Conservation (phyloP, 305 asterid genomes). For the Fraxinus sp. region DNA sequence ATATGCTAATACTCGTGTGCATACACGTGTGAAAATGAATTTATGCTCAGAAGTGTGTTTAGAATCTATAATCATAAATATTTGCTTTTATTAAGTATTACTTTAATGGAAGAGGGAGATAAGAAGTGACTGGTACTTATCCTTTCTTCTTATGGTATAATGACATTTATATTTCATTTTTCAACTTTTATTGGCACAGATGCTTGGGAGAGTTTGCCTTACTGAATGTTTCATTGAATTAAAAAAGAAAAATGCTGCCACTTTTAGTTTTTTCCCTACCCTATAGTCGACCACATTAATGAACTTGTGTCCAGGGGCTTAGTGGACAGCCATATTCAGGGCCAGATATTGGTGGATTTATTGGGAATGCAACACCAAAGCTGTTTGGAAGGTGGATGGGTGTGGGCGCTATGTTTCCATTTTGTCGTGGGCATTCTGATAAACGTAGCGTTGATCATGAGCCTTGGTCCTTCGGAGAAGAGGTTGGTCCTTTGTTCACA, state of each 20-base stretch:
- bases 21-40: neutral
- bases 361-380: slow-evolving; percentile 86
- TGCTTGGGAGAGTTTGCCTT: neutral
- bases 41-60: neutral
- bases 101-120: neutral
- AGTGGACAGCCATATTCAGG: slow-evolving; percentile 95
- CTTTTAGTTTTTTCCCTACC: neutral
- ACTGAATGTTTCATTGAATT: neutral
- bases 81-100: neutral
- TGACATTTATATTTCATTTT: neutral
- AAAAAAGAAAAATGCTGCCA: neutral
- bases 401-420: slow-evolving; percentile 89
- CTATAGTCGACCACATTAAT: slow-evolving; percentile 20
- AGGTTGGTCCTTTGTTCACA: slow-evolving; percentile 50
- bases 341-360: slow-evolving; percentile 99
- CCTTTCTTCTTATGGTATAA: neutral
- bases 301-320: slow-evolving; percentile 61
- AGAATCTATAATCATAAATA: neutral
- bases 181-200: neutral
- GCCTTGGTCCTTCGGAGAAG: slow-evolving; percentile 97
- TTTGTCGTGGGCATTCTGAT: slow-evolving; percentile 90
- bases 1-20: neutral
- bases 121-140: neutral
- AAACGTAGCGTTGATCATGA: slow-evolving; percentile 67
- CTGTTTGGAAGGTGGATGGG: slow-evolving; percentile 99